Evolutionary conservation across 306 rosid species (phyloP), one percentile per base, ranked within the genome.

Genomic region (Arachis hypogaea): DNA sequence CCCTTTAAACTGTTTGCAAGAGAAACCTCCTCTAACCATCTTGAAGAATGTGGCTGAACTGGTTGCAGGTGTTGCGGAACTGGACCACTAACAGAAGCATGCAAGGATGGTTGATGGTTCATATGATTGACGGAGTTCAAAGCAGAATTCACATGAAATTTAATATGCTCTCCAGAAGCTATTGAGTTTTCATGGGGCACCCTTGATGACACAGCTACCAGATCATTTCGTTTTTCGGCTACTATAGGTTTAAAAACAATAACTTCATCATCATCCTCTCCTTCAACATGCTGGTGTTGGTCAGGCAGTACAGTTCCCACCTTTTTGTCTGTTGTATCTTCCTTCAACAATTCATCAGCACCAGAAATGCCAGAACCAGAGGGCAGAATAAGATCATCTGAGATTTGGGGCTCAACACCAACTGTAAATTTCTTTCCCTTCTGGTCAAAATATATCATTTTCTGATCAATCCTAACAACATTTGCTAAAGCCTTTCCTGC

Each of bases 241-340:
- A 80, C 82, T 40, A 85, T 43, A 50, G 99, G 99, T 78, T 94
- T 94, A 69, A 92, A 94, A 79, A 94, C 98, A 78, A 94, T 94
- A 40, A 94, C 95, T 77, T 94, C 99, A 9, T 94, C 99, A 11
- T 94, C 96, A 5, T 94, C 97, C 66, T 94, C 98, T 69, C 78
- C 96, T 77, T 88, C 98, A 41, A 77, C 38, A 80, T 58, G 68
- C 51, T 72, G 75, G 66, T 72, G 85, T 42, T 75, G 81, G 69
- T 85, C 86, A 62, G 80, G 81, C 77, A 67, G 75, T 3, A 62
- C 78, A 71, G 69, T 71, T 64, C 81, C 88, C 11, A 73, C 77
- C 46, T 66, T 69, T 52, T 77, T 75, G 82, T 81, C 86, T 14
- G n/a, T 69, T 42, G 77, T 80, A 68, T 64, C 80, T 73, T 81